Conservation (phyloP, 441 rosid species). For the Sinapis alba region DNA sequence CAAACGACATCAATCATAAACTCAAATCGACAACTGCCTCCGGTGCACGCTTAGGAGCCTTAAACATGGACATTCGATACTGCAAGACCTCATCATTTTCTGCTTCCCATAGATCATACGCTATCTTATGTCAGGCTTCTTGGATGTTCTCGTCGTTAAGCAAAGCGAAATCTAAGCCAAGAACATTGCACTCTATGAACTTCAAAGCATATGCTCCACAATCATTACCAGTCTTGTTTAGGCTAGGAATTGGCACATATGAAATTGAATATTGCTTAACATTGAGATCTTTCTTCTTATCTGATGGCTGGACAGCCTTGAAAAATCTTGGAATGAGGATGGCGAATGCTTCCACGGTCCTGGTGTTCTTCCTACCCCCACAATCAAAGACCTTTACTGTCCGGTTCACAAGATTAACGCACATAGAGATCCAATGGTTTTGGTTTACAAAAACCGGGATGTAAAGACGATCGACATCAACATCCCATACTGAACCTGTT, state of each 20-base stretch:
- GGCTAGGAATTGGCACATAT: not conserved
- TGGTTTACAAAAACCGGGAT: not conserved
- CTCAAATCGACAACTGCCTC: not conserved
- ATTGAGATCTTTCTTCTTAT: not conserved
- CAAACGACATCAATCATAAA: not conserved
- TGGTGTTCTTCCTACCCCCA: not conserved
- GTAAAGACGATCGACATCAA: not conserved
- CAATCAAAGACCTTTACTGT: not conserved
- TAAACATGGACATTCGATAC: not conserved
- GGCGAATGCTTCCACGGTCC: not conserved
- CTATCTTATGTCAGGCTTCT: not conserved
- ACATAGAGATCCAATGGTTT: not conserved
- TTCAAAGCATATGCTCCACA: not conserved
- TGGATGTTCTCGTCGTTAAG: not conserved
- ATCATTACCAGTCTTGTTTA: not conserved
- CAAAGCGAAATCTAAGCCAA: not conserved
- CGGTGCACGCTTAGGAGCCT: not conserved
- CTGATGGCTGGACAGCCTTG: not conserved
- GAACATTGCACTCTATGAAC: not conserved
- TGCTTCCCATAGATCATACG: not conserved
- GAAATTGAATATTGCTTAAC: not conserved
- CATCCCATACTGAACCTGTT: not conserved
- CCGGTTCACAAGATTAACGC: not conserved
- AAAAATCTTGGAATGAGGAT: not conserved
- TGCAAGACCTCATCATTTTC: not conserved